These are phyloP conservation scores for Cercospora sp. DNA, from an alignment of 2,329 filamentous ascomycete species.

Conservation along the genomic window DNA sequence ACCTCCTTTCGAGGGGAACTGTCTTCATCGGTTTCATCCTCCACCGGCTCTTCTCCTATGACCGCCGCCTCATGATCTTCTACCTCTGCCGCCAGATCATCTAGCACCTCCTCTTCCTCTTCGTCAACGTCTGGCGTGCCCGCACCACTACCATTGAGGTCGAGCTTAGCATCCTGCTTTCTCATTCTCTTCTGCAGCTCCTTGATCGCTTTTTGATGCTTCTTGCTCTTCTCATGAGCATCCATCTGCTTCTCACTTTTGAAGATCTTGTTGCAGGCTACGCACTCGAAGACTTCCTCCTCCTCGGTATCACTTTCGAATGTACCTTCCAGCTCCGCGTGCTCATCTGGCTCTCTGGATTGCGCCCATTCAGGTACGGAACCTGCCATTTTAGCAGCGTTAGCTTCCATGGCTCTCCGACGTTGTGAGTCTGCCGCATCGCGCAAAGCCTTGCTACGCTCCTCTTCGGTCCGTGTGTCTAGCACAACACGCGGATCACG, in stretches of 20 bases:
- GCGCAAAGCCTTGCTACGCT: slow-evolving; percentile 75
- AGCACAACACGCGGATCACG: slow-evolving; percentile 81
- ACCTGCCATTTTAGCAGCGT: slow-evolving; percentile 68
- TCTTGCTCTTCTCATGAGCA: slow-evolving; percentile 93
- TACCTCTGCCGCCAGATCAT: slow-evolving; percentile 29
- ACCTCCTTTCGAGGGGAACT: background rate
- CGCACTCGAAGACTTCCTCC: slow-evolving; percentile 60
- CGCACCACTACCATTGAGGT: slow-evolving; percentile 44
- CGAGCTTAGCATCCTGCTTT: slow-evolving; percentile 68
- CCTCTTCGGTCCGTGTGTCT: slow-evolving; percentile 73
- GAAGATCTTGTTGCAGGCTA: slow-evolving; percentile 66
- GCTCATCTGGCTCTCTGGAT: slow-evolving; percentile 55
- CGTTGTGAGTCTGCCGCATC: slow-evolving; percentile 82
- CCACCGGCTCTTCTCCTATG: background rate
- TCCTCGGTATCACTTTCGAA: slow-evolving; percentile 47
- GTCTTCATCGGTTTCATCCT: background rate
- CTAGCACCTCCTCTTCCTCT: slow-evolving; percentile 37
- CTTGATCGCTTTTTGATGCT: slow-evolving; percentile 84
- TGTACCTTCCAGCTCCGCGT: slow-evolving; percentile 45
- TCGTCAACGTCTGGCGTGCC: slow-evolving; percentile 36
- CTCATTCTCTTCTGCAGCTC: slow-evolving; percentile 79
- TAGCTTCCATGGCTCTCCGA: slow-evolving; percentile 75
- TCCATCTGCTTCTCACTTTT: slow-evolving; percentile 91
- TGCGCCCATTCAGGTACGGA: slow-evolving; percentile 75
- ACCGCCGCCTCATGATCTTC: slow-evolving; percentile 26